Conservation (phyloP, 2,329 filamentous ascomycete species). For the Xylariaceae sp. region DNA sequence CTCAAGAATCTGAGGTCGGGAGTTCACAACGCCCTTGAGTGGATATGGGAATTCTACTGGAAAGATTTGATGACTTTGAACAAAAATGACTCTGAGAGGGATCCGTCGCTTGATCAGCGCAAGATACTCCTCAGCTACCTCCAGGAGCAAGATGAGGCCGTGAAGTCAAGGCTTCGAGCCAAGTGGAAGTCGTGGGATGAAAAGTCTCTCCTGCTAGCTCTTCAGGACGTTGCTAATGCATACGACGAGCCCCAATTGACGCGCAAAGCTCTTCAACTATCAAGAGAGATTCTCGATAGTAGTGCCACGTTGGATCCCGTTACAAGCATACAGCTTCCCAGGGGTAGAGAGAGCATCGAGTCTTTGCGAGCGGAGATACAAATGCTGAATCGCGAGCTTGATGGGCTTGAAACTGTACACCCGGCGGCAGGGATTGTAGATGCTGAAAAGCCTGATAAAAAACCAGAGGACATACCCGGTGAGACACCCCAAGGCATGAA, state of each 20-base stretch:
- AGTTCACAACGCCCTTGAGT: slow-evolving; percentile 65
- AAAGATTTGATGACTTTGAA: slow-evolving; percentile 37
- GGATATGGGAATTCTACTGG: slow-evolving; percentile 94
- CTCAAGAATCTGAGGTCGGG: slow-evolving; percentile 68
- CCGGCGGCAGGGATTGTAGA: too few relatives aligned
- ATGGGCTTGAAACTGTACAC: slow-evolving; percentile 21
- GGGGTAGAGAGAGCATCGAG: slow-evolving; percentile 17
- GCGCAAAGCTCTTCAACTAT: slow-evolving; percentile 43
- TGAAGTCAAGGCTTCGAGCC: slow-evolving; percentile 22
- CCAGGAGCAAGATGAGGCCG: slow-evolving; percentile 21
- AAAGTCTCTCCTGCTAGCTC: slow-evolving; percentile 33
- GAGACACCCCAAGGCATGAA: slow-evolving; percentile 13
- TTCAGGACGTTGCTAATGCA: slow-evolving; percentile 38
- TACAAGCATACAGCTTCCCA: neutral
- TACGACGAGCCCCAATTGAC: slow-evolving; percentile 42
- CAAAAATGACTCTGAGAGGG: slow-evolving; percentile 3
- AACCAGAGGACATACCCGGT: slow-evolving; percentile 4
- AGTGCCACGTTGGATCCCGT: neutral
- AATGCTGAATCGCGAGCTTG: slow-evolving; percentile 12
- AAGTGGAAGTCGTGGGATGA: slow-evolving; percentile 36
- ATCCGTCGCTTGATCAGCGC: slow-evolving; percentile 21
- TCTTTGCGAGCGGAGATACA: slow-evolving; percentile 25
- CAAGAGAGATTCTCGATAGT: slow-evolving; percentile 36
- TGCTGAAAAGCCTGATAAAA: too few relatives aligned
- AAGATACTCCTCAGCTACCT: slow-evolving; percentile 39